Percentiles rank a stretch among this genome's conserved stretches.
Conservation (phyloP, 2,329 filamentous ascomycete species). For the Mollisia scopiformis region DNA sequence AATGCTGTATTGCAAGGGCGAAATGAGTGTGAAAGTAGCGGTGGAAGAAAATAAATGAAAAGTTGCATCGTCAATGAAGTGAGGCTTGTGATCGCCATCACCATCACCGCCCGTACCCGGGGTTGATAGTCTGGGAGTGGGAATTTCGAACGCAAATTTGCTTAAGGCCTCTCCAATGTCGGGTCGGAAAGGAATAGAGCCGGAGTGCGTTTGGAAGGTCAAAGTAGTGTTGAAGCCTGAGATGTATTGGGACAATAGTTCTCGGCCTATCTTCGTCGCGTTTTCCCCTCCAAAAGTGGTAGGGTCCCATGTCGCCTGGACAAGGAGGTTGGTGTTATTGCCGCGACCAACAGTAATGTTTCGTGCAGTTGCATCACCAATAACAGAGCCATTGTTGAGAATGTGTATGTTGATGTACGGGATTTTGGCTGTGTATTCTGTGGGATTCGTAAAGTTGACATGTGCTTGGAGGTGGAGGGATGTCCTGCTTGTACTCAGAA, state of each 20-base stretch:
- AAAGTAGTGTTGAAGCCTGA: constrained; percentile 87
- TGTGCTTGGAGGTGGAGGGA: constrained; percentile 72
- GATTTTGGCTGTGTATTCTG: constrained; percentile 80
- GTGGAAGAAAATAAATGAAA: constrained; percentile 88
- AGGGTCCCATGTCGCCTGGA: constrained; percentile 78
- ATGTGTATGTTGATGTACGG: constrained; percentile 81
- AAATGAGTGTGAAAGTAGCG: constrained; percentile 80
- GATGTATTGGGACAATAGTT: constrained; percentile 82
- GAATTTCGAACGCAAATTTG: constrained; percentile 69
- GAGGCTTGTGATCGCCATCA: constrained; percentile 49
- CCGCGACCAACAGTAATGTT: constrained; percentile 68
- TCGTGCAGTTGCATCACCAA: constrained; percentile 74
- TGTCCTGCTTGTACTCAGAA: constrained; percentile 72
- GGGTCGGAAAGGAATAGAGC: constrained; percentile 75
- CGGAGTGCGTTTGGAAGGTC: constrained; percentile 70
- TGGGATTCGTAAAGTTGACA: constrained; percentile 89
- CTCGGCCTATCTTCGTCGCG: constrained; percentile 64
- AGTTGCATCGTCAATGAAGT: constrained; percentile 84
- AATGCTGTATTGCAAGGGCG: constrained; percentile 73
- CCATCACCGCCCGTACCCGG: constrained; percentile 50
- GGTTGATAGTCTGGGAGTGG: constrained; percentile 67
- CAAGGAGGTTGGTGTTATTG: constrained; percentile 69
- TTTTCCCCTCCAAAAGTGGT: constrained; percentile 60
- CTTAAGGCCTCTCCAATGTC: constrained; percentile 74
- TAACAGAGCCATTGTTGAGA: constrained; percentile 69